These are phyloP conservation scores for Scheffersomyces amazonensis DNA, from an alignment of 805 yeast genomes.

Conservation along the genomic window DNA sequence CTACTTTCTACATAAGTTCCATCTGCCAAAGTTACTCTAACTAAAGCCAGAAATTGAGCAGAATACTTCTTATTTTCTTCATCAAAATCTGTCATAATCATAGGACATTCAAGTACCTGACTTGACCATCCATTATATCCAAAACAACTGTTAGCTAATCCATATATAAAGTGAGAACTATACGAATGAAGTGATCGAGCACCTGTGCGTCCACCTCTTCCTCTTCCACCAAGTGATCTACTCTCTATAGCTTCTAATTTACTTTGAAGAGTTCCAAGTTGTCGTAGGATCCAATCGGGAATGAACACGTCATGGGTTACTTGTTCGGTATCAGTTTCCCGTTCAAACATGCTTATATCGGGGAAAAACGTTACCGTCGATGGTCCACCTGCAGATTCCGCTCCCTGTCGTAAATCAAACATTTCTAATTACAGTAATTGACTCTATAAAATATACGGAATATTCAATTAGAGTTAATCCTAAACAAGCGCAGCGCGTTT, in stretches of 20 bases:
- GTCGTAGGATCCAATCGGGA: slow-evolving; percentile 44
- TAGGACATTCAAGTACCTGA: slow-evolving; percentile 25
- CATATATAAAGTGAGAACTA: background rate
- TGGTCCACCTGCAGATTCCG: no score
- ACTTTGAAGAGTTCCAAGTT: slow-evolving; percentile 48
- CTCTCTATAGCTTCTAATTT: slow-evolving; percentile 38
- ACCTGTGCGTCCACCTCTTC: slow-evolving; percentile 11
- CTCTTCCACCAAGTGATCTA: background rate
- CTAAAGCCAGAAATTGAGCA: slow-evolving; percentile 22
- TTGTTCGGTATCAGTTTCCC: slow-evolving; percentile 6
- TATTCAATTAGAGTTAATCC: no score
- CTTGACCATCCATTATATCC: slow-evolving; percentile 61
- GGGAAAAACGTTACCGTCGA: slow-evolving; percentile 12
- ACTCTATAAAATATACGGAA: no score
- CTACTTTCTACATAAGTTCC: slow-evolving; percentile 35
- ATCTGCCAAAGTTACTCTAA: slow-evolving; percentile 40
- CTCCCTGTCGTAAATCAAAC: no score
- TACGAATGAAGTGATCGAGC: background rate
- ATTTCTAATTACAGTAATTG: no score
- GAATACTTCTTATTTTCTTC: slow-evolving; percentile 17
- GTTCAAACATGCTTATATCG: slow-evolving; percentile 11
- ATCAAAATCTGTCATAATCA: slow-evolving; percentile 15
- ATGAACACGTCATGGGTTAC: slow-evolving; percentile 17
- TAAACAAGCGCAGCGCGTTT: no score
- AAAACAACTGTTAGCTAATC: slow-evolving; percentile 48